Evolutionary conservation across 345 rosid genomes (phyloP).

Genomic region (Eucalyptus cloeziana): DNA sequence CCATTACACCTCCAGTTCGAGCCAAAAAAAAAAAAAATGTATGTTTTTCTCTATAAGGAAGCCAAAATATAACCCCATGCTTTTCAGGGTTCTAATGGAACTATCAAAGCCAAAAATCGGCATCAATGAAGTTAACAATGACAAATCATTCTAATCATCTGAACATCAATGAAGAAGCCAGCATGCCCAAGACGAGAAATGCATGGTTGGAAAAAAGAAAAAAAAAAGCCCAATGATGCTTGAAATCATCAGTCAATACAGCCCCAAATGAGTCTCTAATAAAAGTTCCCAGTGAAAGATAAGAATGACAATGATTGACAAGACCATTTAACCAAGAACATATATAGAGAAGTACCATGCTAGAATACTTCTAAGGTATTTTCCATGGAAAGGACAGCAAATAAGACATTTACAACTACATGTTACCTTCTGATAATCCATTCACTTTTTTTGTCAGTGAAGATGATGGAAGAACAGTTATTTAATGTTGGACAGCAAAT

Average conservation of each 20-base stretch:
- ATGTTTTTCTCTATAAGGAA: not conserved
- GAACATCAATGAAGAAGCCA: not conserved
- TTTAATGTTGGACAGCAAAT: not conserved
- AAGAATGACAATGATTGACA: not conserved
- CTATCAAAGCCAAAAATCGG: not conserved
- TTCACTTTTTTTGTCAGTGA: not conserved
- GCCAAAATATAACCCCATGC: not conserved
- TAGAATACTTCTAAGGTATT: not conserved
- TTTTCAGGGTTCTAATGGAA: not conserved
- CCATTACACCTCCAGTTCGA: not conserved
- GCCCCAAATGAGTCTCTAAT: not conserved
- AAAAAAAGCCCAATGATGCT: not conserved
- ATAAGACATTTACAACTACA: not conserved
- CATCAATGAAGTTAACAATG: not conserved
- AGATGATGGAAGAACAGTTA: not conserved
- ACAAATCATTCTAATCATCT: not conserved
- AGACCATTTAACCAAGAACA: not conserved
- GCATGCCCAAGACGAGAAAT: not conserved
- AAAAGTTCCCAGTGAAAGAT: not conserved
- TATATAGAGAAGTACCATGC: not conserved
- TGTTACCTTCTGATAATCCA: not conserved
- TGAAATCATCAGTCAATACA: not conserved
- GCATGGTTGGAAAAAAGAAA: not conserved
- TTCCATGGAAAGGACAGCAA: not conserved
- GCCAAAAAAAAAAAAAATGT: not conserved